These are phyloP conservation scores for Sclerotinia spermophila DNA, from an alignment of 2,329 filamentous ascomycete genomes.

Conservation along the genomic window DNA sequence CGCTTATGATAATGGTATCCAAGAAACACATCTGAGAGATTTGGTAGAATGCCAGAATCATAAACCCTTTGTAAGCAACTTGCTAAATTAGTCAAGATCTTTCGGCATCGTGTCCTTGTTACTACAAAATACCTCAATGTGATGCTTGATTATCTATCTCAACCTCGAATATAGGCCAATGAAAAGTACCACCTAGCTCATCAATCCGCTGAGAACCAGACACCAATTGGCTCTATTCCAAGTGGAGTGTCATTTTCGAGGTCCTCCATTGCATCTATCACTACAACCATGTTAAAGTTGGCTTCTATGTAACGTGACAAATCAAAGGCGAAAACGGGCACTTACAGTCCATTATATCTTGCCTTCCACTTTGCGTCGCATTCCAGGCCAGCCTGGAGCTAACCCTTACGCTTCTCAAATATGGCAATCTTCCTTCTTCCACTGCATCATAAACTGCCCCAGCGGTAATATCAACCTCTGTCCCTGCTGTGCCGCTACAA, in stretches of 20 bases:
- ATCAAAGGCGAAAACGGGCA: neutral
- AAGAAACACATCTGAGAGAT: neutral
- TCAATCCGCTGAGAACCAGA: constrained; percentile 15
- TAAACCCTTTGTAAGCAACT: neutral
- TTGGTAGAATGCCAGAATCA: neutral
- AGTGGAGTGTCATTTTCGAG: constrained; percentile 32
- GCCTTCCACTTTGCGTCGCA: constrained; percentile 26
- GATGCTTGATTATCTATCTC: neutral
- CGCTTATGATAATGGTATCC: neutral
- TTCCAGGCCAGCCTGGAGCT: constrained; percentile 36
- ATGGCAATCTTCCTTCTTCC: constrained; percentile 29
- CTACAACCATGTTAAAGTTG: neutral
- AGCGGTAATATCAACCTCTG: constrained; percentile 31
- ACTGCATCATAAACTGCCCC: constrained; percentile 32
- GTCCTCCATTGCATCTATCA: constrained; percentile 33
- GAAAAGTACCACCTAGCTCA: neutral
- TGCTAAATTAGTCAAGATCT: neutral
- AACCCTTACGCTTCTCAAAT: constrained; percentile 35
- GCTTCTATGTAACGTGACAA: neutral
- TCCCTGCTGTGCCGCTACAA: constrained; percentile 31
- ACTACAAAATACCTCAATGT: neutral
- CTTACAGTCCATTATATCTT: constrained; percentile 28
- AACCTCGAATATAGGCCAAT: neutral
- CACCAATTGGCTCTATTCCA: constrained; percentile 22
- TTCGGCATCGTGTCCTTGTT: neutral